Conservation (phyloP, 306 rosid species). For the Lablab purpureus region DNA sequence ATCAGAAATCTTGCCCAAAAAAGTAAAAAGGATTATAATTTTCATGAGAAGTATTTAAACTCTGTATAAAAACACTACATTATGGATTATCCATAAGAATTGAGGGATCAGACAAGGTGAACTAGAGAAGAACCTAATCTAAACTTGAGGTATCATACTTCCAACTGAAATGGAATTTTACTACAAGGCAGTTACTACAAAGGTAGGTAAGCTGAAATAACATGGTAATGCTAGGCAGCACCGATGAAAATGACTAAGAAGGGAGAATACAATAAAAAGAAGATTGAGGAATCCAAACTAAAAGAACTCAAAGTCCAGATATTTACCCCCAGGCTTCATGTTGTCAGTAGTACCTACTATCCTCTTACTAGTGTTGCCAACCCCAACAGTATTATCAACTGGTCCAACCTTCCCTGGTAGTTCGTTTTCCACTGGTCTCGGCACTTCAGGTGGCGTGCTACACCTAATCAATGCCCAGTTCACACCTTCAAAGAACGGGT, state of each 20-base stretch:
- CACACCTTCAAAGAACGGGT: conserved; percentile 96
- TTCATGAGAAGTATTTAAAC: conserved; percentile 34
- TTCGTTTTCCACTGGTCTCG: conserved; percentile 86
- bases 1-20: conserved; percentile 32
- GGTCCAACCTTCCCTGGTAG: conserved; percentile 64
- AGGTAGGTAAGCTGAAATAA: conserved; percentile 45
- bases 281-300: conserved; percentile 59
- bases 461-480: conserved; percentile 98
- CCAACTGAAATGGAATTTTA: conserved; percentile 55
- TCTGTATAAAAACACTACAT: conserved; percentile 44
- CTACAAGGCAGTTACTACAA: conserved; percentile 21
- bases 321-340: conserved; percentile 91
- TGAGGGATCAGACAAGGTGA: conserved; percentile 39
- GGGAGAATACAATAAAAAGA: conserved; percentile 51
- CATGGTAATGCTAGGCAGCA: conserved; percentile 51
- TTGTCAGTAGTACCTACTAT: conserved; percentile 77
- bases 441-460: conserved; percentile 98
- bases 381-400: conserved; percentile 56
- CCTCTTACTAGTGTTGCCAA: conserved; percentile 88
- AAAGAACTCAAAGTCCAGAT: conserved; percentile 99
- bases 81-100: conserved; percentile 50
- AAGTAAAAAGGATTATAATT: conserved; percentile 12
- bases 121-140: conserved; percentile 34
- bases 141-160: conserved; percentile 49
- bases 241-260: conserved; percentile 48